phyloP scores from a whole-genome alignment of 768 basidiomycete species.

The Leccinum subgranulosum region DNA sequence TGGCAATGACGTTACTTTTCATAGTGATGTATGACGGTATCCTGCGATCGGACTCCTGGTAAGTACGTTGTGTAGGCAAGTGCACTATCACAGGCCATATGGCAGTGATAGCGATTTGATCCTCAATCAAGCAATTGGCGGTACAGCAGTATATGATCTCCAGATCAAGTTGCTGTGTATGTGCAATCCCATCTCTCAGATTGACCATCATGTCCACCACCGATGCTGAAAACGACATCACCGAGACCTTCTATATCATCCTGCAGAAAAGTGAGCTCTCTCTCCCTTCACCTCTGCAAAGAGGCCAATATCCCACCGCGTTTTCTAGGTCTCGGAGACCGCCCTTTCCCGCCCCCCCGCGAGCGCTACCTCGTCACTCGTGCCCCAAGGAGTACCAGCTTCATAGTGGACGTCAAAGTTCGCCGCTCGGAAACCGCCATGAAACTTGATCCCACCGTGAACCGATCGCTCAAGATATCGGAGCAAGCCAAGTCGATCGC shows the following conservation, averaged over 20 bases:
- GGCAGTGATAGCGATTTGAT: background rate
- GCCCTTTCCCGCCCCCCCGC: conserved; percentile 64
- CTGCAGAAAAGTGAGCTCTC: conserved; percentile 4
- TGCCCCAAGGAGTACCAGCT: conserved; percentile 27
- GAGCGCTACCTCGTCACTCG: conserved; percentile 53
- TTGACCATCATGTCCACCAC: background rate
- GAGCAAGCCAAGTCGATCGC: conserved; percentile 3
- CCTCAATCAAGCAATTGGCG: background rate
- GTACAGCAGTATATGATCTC: background rate
- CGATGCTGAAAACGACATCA: background rate
- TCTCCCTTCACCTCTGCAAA: background rate
- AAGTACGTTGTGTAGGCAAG: background rate
- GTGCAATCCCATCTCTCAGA: background rate
- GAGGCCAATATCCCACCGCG: background rate
- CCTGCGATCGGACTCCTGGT: too few species aligned
- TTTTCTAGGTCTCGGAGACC: conserved; percentile 40
- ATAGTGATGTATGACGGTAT: background rate
- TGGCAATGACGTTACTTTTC: background rate
- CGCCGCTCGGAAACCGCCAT: conserved; percentile 45
- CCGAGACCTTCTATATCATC: conserved; percentile 1
- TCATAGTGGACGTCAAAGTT: conserved; percentile 46
- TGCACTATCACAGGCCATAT: background rate
- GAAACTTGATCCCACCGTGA: conserved; percentile 40
- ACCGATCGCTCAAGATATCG: conserved; percentile 38
- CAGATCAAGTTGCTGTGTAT: background rate